These are phyloP conservation scores for Fraxinus baroniana DNA, from an alignment of 305 asterid species.

Conservation along the genomic window DNA sequence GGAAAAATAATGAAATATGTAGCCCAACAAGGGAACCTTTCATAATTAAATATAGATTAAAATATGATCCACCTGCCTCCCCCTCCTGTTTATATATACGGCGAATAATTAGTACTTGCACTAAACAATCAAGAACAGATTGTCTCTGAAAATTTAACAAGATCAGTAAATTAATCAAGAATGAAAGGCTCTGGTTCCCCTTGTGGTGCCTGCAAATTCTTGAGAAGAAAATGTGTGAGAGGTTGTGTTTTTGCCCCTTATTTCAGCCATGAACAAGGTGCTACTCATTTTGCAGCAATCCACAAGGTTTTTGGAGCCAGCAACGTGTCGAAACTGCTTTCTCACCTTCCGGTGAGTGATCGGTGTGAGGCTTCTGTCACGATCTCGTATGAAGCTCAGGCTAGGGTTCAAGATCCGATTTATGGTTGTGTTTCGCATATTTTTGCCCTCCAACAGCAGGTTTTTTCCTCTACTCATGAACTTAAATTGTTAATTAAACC, in stretches of 20 bases:
- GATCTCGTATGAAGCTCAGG: slow-evolving; percentile 92
- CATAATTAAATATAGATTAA: slow-evolving; percentile 42
- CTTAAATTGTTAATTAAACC: neutral
- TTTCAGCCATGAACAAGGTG: slow-evolving; percentile 91
- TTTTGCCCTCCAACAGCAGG: slow-evolving; percentile 98
- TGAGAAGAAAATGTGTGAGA: slow-evolving; percentile 84
- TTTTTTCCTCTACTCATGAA: neutral
- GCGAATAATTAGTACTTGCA: slow-evolving; percentile 28
- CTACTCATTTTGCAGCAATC: slow-evolving; percentile 82
- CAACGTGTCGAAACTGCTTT: slow-evolving; percentile 81
- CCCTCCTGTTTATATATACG: slow-evolving; percentile 53
- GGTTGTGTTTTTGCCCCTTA: slow-evolving; percentile 97
- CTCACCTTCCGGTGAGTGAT: slow-evolving; percentile 70
- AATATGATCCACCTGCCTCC: slow-evolving; percentile 48
- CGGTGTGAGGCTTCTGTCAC: slow-evolving; percentile 89
- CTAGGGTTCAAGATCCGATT: slow-evolving; percentile 91
- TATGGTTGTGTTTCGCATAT: slow-evolving; percentile 97
- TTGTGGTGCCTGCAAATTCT: slow-evolving; percentile 95
- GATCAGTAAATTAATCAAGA: slow-evolving; percentile 14
- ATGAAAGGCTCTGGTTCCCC: slow-evolving; percentile 87
- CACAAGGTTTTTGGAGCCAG: slow-evolving; percentile 98
- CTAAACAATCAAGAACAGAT: slow-evolving; percentile 17
- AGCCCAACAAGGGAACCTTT: slow-evolving; percentile 75
- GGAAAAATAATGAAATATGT: slow-evolving; percentile 41
- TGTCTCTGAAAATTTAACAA: neutral